Conservation (phyloP, 495 filamentous ascomycete species). For the Penicillium goetzii region DNA sequence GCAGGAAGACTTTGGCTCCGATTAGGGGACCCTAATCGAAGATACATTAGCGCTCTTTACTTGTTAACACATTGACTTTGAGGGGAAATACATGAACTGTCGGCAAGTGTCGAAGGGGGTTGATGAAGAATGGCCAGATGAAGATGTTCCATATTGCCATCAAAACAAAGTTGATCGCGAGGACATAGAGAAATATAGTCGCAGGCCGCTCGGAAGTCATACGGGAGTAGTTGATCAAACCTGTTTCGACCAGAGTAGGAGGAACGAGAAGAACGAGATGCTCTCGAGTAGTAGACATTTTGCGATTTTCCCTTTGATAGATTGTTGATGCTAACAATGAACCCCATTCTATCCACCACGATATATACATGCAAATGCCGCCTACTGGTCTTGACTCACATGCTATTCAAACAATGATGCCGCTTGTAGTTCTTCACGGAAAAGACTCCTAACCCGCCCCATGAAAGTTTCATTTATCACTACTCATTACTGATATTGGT, state of each 20-base stretch:
- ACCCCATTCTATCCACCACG: background rate
- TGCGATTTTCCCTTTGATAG: background rate
- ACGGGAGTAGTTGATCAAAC: constrained; percentile 8
- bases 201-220: constrained; percentile 17
- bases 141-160: constrained; percentile 52
- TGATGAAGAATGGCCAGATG: constrained; percentile 70
- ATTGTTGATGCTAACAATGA: background rate
- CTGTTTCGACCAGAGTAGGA: constrained; percentile 15
- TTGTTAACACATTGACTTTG: background rate
- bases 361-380: background rate
- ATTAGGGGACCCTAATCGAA: constrained; percentile 50
- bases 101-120: constrained; percentile 65
- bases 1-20: constrained; percentile 58
- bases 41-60: background rate
- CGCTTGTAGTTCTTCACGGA: background rate
- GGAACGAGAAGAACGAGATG: constrained; percentile 11
- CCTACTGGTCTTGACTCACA: constrained; percentile 1
- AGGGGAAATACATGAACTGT: constrained; percentile 46
- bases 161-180: constrained; percentile 29
- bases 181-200: constrained; percentile 19
- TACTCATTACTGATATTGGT: background rate
- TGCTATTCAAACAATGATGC: background rate
- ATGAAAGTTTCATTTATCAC: background rate
- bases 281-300: constrained; percentile 18
- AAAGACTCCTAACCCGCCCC: background rate